phyloP scores from a whole-genome alignment of 2,329 filamentous ascomycete genomes.

The Dactylellina drechsleri region DNA sequence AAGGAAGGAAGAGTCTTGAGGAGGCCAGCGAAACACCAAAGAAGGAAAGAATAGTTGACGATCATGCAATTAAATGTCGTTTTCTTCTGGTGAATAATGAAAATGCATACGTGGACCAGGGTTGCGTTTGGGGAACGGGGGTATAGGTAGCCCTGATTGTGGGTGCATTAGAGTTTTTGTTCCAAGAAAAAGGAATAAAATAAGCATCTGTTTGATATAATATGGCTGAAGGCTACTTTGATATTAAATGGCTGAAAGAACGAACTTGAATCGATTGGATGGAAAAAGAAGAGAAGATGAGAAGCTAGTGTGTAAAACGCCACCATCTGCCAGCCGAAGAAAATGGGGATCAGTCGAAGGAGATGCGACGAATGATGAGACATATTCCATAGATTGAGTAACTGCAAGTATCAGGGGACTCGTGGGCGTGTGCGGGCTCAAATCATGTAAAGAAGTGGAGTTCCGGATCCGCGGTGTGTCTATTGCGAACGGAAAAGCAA shows the following conservation, averaged over 20 bases:
- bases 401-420: slow-evolving; percentile 40
- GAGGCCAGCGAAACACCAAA: not conserved
- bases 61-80: slow-evolving; percentile 16
- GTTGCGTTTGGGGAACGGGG: not conserved
- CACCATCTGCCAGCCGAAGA: slow-evolving; percentile 31
- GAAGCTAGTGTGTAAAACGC: slow-evolving; percentile 13
- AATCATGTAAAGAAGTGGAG: not conserved
- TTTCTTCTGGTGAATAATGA: not conserved
- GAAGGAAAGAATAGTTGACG: slow-evolving; percentile 16
- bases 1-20: no score
- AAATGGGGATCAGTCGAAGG: not conserved
- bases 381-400: slow-evolving; percentile 7
- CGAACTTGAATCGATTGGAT: slow-evolving; percentile 15
- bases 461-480: not conserved
- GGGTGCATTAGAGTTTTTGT: not conserved
- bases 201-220: no score
- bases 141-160: not conserved
- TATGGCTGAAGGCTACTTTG: not conserved
- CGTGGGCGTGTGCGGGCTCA: slow-evolving; percentile 2
- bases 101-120: slow-evolving; percentile 13
- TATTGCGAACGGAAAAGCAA: not conserved
- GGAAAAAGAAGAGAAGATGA: not conserved
- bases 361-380: slow-evolving; percentile 31
- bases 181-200: not conserved
- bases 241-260: slow-evolving; percentile 8